A percentile compares a stretch with the other conserved stretches of the same genome.
Conservation (phyloP, 2,329 filamentous ascomycete genomes). For the Botrytis byssoidea region DNA sequence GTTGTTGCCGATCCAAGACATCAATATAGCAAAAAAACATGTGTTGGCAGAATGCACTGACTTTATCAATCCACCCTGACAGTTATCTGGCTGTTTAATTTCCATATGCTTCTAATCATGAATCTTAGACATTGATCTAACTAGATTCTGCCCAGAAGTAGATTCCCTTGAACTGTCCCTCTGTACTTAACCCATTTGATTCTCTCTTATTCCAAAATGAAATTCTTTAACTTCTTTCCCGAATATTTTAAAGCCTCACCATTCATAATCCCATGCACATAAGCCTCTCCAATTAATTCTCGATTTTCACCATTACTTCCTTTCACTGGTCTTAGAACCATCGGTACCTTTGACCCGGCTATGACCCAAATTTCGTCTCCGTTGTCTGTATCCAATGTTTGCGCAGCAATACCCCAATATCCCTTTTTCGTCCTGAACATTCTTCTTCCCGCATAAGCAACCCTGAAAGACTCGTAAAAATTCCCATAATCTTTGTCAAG, state of each 20-base stretch:
- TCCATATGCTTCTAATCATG: not conserved
- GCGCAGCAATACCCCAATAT: constrained; percentile 16
- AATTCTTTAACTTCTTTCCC: not conserved
- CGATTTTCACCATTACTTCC: not conserved
- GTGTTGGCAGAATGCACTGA: not conserved
- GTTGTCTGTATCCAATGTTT: not conserved
- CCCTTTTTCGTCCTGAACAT: constrained; percentile 13
- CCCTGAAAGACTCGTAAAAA: constrained; percentile 18
- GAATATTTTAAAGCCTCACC: not conserved
- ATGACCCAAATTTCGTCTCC: constrained; percentile 16
- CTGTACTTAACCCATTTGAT: not conserved
- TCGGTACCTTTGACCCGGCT: constrained; percentile 13
- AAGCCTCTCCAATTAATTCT: constrained; percentile 18
- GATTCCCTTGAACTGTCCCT: too few species aligned
- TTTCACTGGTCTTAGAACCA: constrained; percentile 7
- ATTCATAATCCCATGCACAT: constrained; percentile 17
- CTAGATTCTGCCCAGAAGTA: accelerated
- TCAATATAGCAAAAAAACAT: too few species aligned
- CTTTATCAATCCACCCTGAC: not conserved
- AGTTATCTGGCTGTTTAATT: not conserved
- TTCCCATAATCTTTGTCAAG: constrained; percentile 18
- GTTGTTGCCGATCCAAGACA: not conserved
- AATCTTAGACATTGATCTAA: too few species aligned
- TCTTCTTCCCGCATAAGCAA: constrained; percentile 22
- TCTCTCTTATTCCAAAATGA: not conserved